Evolutionary conservation across 257 asterid genomes (phyloP), one percentile per base, ranked within the genome.

Genomic region (Solanum megistacrolobum): DNA sequence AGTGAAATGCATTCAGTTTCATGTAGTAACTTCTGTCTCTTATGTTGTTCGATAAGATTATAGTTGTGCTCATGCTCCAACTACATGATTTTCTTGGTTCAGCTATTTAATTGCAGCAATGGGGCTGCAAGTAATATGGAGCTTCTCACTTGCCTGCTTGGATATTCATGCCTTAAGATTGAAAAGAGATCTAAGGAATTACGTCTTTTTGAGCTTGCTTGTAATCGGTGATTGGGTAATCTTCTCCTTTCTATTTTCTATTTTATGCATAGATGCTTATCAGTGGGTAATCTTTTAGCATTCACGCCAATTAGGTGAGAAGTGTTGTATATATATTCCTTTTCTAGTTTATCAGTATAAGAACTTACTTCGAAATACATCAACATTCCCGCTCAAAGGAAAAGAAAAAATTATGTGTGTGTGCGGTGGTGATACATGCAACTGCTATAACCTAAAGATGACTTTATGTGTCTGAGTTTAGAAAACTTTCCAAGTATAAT

Each of bases 61-160:
- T 76, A 38, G 58, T 23, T 69, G 25, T 23, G 68, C 55, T 79
- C 46, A 31, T 72, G 69, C 25, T 86, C 86, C 55, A 39, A 83
- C 43, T 3, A 39, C 32, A 29, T 36, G 60, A 21, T 34, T 27
- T 82, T 41, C 75, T 66, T 90, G 89, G 41, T 76, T 74, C 99
- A 95, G 99, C 92, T 96, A 95, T 92, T 91, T 96, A 91, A 93
- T 96, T 66, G 99, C 99, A 87, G 93, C 98, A 12, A 96, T 96
- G 99, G 98, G 99, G 89, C 96, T 96, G 90, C 98, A 95, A 92
- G 91, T 94, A 71, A 83, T 95, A 92, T 96, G 99, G 99, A 94
- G 99, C 93, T 94, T 94, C 84, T 95, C 96, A 68, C 98, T 96
- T 86, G 94, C 94, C 89, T 96, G 98, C 91, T 91, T 94, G 12